phyloP scores from a whole-genome alignment of 108 stramenopile species.

The Pelagomonas calceolata region DNA sequence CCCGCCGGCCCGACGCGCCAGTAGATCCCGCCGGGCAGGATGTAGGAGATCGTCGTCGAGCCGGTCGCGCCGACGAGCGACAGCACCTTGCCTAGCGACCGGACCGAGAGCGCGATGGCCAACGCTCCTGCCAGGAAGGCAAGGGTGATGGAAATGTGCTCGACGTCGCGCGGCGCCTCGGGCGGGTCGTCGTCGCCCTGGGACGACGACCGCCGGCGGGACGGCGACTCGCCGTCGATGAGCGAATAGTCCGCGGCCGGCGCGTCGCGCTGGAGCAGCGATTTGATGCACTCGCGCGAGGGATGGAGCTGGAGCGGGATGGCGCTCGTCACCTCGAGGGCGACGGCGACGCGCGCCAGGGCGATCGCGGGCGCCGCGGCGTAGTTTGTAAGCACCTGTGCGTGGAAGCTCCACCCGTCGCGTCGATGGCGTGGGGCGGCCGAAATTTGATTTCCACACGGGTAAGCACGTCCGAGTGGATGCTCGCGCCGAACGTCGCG shows the following conservation, averaged over 20 bases:
- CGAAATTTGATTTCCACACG: too few species aligned
- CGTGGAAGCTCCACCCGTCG: constrained; percentile 48
- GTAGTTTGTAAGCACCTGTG: constrained; percentile 55
- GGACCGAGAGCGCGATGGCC: constrained; percentile 37
- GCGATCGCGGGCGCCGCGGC: constrained; percentile 44
- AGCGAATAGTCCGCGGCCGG: too few species aligned
- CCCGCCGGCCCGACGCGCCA: constrained; percentile 23
- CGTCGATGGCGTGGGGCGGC: constrained; percentile 48
- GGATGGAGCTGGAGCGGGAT: constrained; percentile 37
- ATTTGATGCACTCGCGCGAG: background rate
- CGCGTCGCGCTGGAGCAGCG: background rate
- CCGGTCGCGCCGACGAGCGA: constrained; percentile 60
- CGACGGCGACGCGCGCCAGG: constrained; percentile 42
- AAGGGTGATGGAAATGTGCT: constrained; percentile 26
- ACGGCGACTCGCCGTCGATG: too few species aligned
- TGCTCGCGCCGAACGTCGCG: constrained; percentile 43
- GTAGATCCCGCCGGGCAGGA: constrained; percentile 54
- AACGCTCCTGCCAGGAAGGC: constrained; percentile 36
- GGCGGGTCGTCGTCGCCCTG: too few species aligned
- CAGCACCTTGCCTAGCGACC: constrained; percentile 42
- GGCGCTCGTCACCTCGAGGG: constrained; percentile 44
- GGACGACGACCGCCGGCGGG: too few species aligned
- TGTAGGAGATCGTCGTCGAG: constrained; percentile 51
- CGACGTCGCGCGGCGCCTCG: background rate
- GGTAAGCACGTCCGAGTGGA: constrained; percentile 55